These are phyloP conservation scores for Inga leiocalycina DNA, from an alignment of 306 rosid genomes.

Conservation along the genomic window DNA sequence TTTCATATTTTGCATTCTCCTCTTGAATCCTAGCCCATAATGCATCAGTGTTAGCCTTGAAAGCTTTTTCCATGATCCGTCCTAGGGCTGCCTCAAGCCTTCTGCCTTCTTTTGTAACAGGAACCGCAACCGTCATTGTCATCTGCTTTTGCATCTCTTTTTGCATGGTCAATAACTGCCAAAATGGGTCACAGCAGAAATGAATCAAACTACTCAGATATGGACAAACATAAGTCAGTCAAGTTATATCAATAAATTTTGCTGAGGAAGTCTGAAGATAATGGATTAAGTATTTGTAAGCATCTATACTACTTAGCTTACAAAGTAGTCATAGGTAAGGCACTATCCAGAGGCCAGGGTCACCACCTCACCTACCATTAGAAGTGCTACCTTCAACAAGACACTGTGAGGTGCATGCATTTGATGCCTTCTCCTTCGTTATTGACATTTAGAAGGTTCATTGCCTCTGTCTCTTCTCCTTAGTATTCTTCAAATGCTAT, in stretches of 20 bases:
- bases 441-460: background rate
- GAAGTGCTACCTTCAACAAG: background rate
- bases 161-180: conserved; percentile 78
- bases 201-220: conserved; percentile 27
- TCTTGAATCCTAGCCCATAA: conserved; percentile 92
- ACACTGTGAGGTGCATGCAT: background rate
- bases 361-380: background rate
- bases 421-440: background rate
- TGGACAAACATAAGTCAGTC: background rate
- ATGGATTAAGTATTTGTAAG: background rate
- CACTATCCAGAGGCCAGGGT: background rate
- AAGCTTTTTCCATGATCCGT: conserved; percentile 76
- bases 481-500: background rate
- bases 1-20: conserved; percentile 87
- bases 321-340: background rate
- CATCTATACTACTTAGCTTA: background rate
- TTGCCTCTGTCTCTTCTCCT: background rate
- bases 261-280: conserved; percentile 6
- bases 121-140: conserved; percentile 68
- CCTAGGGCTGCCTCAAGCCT: conserved; percentile 84
- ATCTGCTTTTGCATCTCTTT: conserved; percentile 94
- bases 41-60: conserved; percentile 77
- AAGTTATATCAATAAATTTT: conserved; percentile 6
- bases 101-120: conserved; percentile 88
- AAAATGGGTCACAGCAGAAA: conserved; percentile 6